Base-by-base conservation (phyloP, 2,329 filamentous ascomycete species). In the Pestalotiopsis sp. region DNA sequence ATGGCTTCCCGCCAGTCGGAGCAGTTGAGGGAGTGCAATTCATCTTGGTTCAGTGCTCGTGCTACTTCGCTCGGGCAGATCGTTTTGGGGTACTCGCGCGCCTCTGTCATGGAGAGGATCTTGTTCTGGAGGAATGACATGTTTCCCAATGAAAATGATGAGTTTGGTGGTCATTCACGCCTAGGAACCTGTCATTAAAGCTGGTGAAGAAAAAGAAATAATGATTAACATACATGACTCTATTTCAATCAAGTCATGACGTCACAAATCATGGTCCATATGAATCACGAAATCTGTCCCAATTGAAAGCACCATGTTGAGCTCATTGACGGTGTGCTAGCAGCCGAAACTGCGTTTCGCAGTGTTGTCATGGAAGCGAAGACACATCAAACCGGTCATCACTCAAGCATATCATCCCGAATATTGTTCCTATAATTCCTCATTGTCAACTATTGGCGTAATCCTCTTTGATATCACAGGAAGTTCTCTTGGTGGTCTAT, bases 61-160 rank as follows among this genome's bases (percentile, higher is more conserved):
- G 63, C 63, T 11, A 65, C 63, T 38, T 65, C 63, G 63, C 63
- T 65, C 4, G 63, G 63, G 20, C 63, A 65, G 5, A 55, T 23
- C 25, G 63, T 65, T 14, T 65, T 65, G 1, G 63, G 63, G 31
- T 55, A 57, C 14, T 57, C 63, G 45, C 63, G 41, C 11, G 63
- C 25, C 25, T 65, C 39, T 1, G 31, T 9, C 17, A 27, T 25
- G 13, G 14, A 3, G 3, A 65, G 27, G 12, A 65, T 65, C 17
- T 57, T 65, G 14, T 55, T 17, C 6, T 57, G 41, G 6, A 65
- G 41, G 4, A 57, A 14, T 58, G 63, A 39, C 63, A 65, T 65
- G 25, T 17, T 39, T 27, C 1, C 13, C 1, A 3, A 27, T 52
- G 6, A n/a, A n/a, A n/a, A n/a, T 3, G 6, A 12, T 9, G 17